phyloP scores from a whole-genome alignment of 2,329 filamentous ascomycete species.

The Diaporthe destruens region DNA sequence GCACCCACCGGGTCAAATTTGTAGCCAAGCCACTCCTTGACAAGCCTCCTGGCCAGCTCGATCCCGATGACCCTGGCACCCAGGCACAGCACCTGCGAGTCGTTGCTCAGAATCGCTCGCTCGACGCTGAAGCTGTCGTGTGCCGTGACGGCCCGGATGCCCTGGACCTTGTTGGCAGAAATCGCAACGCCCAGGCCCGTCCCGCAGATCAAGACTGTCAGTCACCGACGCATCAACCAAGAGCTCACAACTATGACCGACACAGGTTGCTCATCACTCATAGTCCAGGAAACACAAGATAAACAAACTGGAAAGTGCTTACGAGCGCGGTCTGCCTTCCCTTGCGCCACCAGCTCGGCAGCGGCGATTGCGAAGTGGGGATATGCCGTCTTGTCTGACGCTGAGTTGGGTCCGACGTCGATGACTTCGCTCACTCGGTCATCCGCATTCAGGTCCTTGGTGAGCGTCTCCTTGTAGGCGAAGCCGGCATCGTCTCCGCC shows the following conservation, averaged over 20 bases:
- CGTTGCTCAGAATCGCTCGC: conserved; percentile 83
- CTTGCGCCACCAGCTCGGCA: conserved; percentile 71
- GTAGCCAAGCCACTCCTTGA: conserved; percentile 85
- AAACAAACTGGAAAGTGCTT: not conserved
- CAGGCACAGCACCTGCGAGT: conserved; percentile 89
- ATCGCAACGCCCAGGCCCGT: conserved; percentile 90
- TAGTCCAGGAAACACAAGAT: not conserved
- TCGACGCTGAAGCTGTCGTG: conserved; percentile 90
- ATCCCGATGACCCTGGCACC: conserved; percentile 86
- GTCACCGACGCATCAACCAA: not conserved
- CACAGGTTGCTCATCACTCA: too few relatives aligned
- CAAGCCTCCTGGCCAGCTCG: conserved; percentile 82
- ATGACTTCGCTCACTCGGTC: conserved; percentile 74
- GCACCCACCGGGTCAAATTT: conserved; percentile 73
- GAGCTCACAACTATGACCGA: too few relatives aligned
- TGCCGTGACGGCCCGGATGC: conserved; percentile 86
- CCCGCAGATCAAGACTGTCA: conserved; percentile 80
- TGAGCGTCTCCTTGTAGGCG: conserved; percentile 83
- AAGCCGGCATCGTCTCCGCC: conserved; percentile 74
- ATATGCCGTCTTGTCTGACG: conserved; percentile 83
- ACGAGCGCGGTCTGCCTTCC: conserved; percentile 77
- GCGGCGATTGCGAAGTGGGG: conserved; percentile 82
- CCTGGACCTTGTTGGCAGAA: conserved; percentile 86
- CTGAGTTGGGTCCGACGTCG: conserved; percentile 78
- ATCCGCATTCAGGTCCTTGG: conserved; percentile 76